Evolutionary conservation across 1,284 basidiomycete genomes (phyloP), one percentile per base, ranked within the genome.

Genomic region (Microbotryum intermedium): DNA sequence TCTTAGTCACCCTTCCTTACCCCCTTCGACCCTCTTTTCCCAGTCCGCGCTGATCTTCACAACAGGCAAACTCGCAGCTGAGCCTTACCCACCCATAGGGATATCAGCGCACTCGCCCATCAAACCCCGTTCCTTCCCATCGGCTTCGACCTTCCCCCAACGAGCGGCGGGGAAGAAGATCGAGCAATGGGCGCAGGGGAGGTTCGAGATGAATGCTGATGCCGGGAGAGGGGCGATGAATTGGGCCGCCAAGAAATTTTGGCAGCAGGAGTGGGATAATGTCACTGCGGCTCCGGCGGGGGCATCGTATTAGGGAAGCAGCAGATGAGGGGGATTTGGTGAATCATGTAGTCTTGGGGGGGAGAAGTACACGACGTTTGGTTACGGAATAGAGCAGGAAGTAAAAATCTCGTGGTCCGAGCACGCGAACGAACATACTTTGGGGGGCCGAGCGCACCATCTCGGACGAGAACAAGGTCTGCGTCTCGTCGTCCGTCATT

Each of bases 11-110:
- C 66, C 56, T 16, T 55, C 58, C 11, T 61, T 65, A 53, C 66
- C 66, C 9, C 47, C 61, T 0, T 53, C 61, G 6, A 68, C 67
- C 1, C 60, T 68, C 45, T 68, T 68, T 54, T 60, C 61, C 18
- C 67, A 68, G 43, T 66, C 67, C 8, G 67, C 67, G 20, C 58
- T 66, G 28, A 66, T 68, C 56, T 68, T 66, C 44, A 53, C 61
- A 6, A 55, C 55, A 25, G 67, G 67, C 23, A 30, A 59, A 34
- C 50, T 68, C 46, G 67, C 67, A 2, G 42, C 62, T 9, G 25
- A 23, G 1, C 43, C 58, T 1, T 68, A 64, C 55, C 67, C 67
- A 6, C 67, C 67, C 1, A 6, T 34, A 49, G 61, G 60, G 18
- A 59, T 66, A 25, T 57, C 55, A 20, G 25, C 46, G 21, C 50